Percentiles rank a stretch among this genome's conserved stretches.
Conservation (phyloP, 75 land plant genomes). For the Pinus tabuliformis region DNA sequence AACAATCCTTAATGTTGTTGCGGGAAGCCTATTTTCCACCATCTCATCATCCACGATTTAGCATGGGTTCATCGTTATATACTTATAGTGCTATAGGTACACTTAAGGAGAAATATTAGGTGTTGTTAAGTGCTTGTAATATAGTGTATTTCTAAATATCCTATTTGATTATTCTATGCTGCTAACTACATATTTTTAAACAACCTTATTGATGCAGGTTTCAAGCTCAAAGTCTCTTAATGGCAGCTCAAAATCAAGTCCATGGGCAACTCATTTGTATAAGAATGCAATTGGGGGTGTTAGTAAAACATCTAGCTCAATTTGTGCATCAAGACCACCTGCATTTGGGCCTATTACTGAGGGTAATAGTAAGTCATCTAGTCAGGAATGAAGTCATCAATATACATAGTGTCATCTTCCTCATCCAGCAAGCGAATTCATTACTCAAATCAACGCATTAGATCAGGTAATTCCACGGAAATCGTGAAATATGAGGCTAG, state of each 20-base stretch:
- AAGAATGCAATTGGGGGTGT: conserved; percentile 20
- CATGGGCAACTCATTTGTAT: conserved; percentile 6
- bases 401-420: conserved; percentile 10
- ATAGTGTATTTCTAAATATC: background rate
- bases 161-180: background rate
- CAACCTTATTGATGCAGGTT: conserved; percentile 7
- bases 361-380: conserved; percentile 5
- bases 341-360: conserved; percentile 4
- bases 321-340: conserved; percentile 5
- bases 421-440: conserved; percentile 3
- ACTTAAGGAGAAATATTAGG: background rate
- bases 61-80: background rate
- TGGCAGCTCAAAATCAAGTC: conserved; percentile 12
- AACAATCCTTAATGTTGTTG: background rate
- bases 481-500: conserved; percentile 17
- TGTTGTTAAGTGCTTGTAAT: background rate
- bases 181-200: conserved; percentile 1
- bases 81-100: conserved; percentile 1
- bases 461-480: background rate
- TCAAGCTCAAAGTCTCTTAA: conserved; percentile 10
- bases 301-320: conserved; percentile 21
- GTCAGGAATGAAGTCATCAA: background rate
- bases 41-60: background rate
- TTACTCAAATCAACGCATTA: conserved; percentile 17
- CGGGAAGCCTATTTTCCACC: background rate